Evolutionary conservation across 108 stramenopile species (phyloP).

Genomic region (Phaeodactylum tricornutum): DNA sequence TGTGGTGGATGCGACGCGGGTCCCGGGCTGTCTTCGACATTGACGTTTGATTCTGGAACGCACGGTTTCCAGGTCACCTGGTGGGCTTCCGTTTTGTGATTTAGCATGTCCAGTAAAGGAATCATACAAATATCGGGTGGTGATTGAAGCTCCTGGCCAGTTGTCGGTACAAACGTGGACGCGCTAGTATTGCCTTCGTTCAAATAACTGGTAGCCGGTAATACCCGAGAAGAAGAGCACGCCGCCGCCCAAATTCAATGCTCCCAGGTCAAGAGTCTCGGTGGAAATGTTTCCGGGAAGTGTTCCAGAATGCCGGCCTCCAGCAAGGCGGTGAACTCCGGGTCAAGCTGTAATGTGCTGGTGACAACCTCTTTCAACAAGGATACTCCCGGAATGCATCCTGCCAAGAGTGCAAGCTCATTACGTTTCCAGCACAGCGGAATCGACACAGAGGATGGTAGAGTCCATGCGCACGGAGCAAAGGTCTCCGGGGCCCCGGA

Average conservation of each 20-base stretch:
- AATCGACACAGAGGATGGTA: slow-evolving; percentile 63
- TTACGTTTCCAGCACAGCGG: slow-evolving; percentile 85
- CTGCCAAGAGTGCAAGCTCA: slow-evolving; percentile 66
- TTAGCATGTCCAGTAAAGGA: slow-evolving; percentile 84
- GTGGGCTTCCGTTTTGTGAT: slow-evolving; percentile 61
- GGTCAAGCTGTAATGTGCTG: slow-evolving; percentile 50
- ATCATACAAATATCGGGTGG: slow-evolving; percentile 63
- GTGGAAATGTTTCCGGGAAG: slow-evolving; percentile 57
- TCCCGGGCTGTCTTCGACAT: not conserved
- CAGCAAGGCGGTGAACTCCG: slow-evolving; percentile 64
- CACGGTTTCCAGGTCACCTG: slow-evolving; percentile 52
- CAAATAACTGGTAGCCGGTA: slow-evolving; percentile 45
- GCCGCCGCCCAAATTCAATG: slow-evolving; percentile 88
- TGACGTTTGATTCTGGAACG: not conserved
- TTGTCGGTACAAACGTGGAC: slow-evolving; percentile 8
- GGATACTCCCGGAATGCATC: slow-evolving; percentile 64
- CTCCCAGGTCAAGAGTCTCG: slow-evolving; percentile 77
- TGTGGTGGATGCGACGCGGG: slow-evolving; percentile 25
- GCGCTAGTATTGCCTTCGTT: slow-evolving; percentile 32
- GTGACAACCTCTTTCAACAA: slow-evolving; percentile 68
- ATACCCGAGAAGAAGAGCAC: slow-evolving; percentile 49
- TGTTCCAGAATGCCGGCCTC: slow-evolving; percentile 61
- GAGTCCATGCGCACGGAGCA: slow-evolving; percentile 74
- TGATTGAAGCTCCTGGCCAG: slow-evolving; percentile 30
- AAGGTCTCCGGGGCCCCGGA: slow-evolving; percentile 42